Evolutionary conservation across 108 stramenopile genomes (phyloP).

Genomic region (Skeletonema menzelii): DNA sequence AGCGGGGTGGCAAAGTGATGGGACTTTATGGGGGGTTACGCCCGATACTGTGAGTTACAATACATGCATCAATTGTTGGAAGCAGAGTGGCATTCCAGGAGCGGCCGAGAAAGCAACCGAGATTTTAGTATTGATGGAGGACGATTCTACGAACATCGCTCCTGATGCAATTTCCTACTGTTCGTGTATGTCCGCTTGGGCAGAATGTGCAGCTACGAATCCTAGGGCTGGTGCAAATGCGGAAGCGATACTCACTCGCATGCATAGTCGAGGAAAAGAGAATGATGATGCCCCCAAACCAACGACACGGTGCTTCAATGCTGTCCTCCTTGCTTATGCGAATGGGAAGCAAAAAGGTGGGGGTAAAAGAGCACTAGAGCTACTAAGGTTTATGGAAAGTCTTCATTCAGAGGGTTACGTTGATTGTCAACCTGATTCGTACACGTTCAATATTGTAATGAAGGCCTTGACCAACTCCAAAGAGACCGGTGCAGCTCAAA

Average conservation of each 20-base stretch:
- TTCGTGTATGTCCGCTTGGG: slow-evolving; percentile 42
- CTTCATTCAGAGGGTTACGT: slow-evolving; percentile 32
- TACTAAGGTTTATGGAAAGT: slow-evolving; percentile 34
- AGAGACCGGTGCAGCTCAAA: slow-evolving; percentile 31
- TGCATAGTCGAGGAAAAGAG: slow-evolving; percentile 26
- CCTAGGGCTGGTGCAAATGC: slow-evolving; percentile 17
- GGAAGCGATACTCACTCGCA: slow-evolving; percentile 39
- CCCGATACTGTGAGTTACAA: slow-evolving; percentile 43
- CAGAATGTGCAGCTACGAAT: slow-evolving; percentile 13
- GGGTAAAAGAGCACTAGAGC: slow-evolving; percentile 35
- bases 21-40: slow-evolving; percentile 26
- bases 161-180: slow-evolving; percentile 39
- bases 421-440: slow-evolving; percentile 18
- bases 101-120: slow-evolving; percentile 42
- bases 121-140: slow-evolving; percentile 34
- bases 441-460: slow-evolving; percentile 40
- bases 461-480: slow-evolving; percentile 39
- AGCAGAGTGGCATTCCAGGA: slow-evolving; percentile 57
- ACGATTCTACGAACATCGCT: slow-evolving; percentile 11
- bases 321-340: slow-evolving; percentile 38
- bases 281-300: slow-evolving; percentile 12
- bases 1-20: slow-evolving; percentile 38
- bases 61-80: slow-evolving; percentile 67
- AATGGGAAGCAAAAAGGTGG: slow-evolving; percentile 30
- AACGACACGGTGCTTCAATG: slow-evolving; percentile 42